A percentile compares a stretch with the other conserved stretches of the same genome.
Evolutionary conservation across 1,284 basidiomycete species (phyloP).

Genomic region (Ustilago curta): DNA sequence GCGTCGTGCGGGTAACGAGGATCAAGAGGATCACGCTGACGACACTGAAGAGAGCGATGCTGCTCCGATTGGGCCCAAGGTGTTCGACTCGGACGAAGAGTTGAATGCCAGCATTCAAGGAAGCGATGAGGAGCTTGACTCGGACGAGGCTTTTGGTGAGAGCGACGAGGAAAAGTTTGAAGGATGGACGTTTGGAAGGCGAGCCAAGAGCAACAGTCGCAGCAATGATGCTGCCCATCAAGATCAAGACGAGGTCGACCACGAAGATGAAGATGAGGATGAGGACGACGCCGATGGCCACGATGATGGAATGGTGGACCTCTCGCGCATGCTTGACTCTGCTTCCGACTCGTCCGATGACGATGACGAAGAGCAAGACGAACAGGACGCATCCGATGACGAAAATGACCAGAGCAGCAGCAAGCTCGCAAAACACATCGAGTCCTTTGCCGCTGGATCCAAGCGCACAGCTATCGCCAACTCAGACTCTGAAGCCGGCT

Average conservation of each 20-base stretch:
- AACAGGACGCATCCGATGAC: conserved; percentile 24
- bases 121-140: conserved; percentile 67
- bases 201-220: conserved; percentile 16
- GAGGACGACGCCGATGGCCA: conserved; percentile 30
- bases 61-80: conserved; percentile 43
- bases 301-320: conserved; percentile 61
- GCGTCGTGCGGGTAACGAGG: conserved; percentile 10
- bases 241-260: conserved; percentile 29
- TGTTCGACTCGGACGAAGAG: conserved; percentile 61
- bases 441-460: conserved; percentile 38
- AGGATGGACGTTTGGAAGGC: conserved; percentile 47
- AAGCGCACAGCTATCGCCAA: conserved; percentile 19
- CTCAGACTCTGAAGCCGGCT: conserved; percentile 34
- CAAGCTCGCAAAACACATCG: conserved; percentile 46
- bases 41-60: conserved; percentile 26
- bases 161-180: conserved; percentile 64
- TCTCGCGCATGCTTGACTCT: conserved; percentile 63
- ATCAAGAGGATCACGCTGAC: conserved; percentile 26
- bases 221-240: conserved; percentile 10
- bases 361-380: conserved; percentile 23
- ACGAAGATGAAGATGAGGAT: conserved; percentile 35
- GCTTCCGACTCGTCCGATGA: conserved; percentile 43
- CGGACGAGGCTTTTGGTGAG: conserved; percentile 67
- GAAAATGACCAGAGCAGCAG: conserved; percentile 47
- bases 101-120: conserved; percentile 47